Conservation (phyloP, 495 filamentous ascomycete genomes). For the Penicillium coffeae region DNA sequence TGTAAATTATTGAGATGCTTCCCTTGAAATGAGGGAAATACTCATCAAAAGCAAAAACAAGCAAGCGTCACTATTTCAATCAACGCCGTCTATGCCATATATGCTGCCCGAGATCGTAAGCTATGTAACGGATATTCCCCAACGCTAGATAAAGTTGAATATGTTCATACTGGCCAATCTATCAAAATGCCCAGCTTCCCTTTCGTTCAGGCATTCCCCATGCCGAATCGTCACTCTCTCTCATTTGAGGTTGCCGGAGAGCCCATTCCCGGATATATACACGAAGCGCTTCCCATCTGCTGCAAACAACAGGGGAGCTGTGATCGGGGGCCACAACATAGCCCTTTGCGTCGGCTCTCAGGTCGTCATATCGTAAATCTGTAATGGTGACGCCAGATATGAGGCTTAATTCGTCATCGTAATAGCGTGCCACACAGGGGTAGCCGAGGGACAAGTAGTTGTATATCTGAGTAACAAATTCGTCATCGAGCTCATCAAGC, state of each 20-base stretch:
- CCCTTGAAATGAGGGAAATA: no score
- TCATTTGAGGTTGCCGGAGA: constrained; percentile 66
- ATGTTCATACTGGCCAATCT: no score
- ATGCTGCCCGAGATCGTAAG: background rate
- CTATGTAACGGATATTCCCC: no score
- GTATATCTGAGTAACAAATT: constrained; percentile 91
- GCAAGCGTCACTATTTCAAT: background rate
- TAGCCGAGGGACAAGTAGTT: constrained; percentile 94
- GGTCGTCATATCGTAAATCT: constrained; percentile 69
- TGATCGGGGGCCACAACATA: constrained; percentile 55
- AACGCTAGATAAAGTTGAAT: background rate
- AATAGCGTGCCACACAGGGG: constrained; percentile 73
- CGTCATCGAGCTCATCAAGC: constrained; percentile 67
- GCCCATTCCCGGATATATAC: constrained; percentile 84
- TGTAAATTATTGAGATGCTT: no score
- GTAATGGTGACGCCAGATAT: constrained; percentile 64
- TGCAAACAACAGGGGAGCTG: constrained; percentile 45
- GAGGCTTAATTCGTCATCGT: constrained; percentile 75
- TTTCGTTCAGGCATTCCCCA: constrained; percentile 71
- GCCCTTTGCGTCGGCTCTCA: constrained; percentile 57
- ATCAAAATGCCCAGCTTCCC: constrained; percentile 79
- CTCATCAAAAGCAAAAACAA: background rate
- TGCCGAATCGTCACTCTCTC: constrained; percentile 49
- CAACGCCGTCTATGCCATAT: background rate
- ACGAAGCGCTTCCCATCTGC: constrained; percentile 76